Evolutionary conservation across 768 basidiomycete species (phyloP), one percentile per base, ranked within the genome.

Genomic region (Lactifluus piperatus): DNA sequence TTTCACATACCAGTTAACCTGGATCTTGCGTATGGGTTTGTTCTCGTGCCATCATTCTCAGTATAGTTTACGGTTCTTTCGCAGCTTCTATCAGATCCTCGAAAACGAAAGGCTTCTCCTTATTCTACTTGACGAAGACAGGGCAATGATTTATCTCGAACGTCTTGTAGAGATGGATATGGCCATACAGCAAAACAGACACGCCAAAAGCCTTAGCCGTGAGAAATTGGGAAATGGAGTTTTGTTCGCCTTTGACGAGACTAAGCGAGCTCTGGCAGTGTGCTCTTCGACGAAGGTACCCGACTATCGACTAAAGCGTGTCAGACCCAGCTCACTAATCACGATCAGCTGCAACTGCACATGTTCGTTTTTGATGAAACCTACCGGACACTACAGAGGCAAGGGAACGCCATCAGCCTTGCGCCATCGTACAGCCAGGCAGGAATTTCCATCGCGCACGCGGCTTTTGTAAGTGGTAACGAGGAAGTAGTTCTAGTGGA

Each of bases 401-500:
- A 68, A 46, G 81, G 80, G 1, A 74, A 67, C 16, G 54, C 74
- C 0, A 68, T 79, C 5, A 71, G 76, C 37, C 71, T 84, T 6
- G 62, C 56, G 2, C 46, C 61, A 0, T 84, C 81, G 81, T 82
- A 80, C 60, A 59, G 65, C 10, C 58, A 54, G 34, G 56, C 64
- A 0, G 62, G 58, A 3, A 14, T 62, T 1, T 52, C 55, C 4
- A 72, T 83, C 24, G 58, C 51, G 1, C 70, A 70, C 16, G 68
- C 75, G 1, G 72, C 75, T 32, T 82, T 83, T 58, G 71, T 81
- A 0, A 67, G 69, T 36, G 79, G 80, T 4, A 75, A 66, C 27
- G 82, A 84, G 60, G 83, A 85, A 50, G 48, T 85, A 3, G 63
- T 81, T 0, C 63, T 84, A 0, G 69, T 83, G 3, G 83, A 85